phyloP scores from a whole-genome alignment of 768 basidiomycete genomes.

The Podaxis sp. region DNA sequence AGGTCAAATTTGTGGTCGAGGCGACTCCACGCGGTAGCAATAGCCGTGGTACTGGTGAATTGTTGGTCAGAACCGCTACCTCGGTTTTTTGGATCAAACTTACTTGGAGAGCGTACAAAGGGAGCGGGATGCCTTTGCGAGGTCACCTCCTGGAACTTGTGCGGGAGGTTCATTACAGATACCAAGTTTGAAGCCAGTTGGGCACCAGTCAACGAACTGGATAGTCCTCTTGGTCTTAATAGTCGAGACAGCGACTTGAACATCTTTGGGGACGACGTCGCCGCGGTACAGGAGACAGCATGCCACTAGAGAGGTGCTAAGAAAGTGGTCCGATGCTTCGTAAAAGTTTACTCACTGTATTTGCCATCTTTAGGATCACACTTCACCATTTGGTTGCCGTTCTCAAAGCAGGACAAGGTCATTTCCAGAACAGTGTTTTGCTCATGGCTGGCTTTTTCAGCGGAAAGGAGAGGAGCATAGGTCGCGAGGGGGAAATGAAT shows the following conservation, averaged over 20 bases:
- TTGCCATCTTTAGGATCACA: conserved; percentile 98
- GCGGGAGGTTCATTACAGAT: conserved; percentile 97
- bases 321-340: background rate
- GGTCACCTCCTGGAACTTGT: conserved; percentile 88
- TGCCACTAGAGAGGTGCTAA: conserved; percentile 59
- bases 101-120: conserved; percentile 93
- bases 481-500: conserved; percentile 99
- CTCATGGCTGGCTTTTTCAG: conserved; percentile 93
- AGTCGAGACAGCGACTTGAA: conserved; percentile 84
- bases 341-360: conserved; percentile 68
- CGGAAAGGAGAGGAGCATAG: conserved; percentile 92
- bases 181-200: conserved; percentile 97
- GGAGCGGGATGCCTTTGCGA: conserved; percentile 90
- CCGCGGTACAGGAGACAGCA: conserved; percentile 92
- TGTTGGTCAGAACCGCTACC: background rate
- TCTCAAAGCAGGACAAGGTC: conserved; percentile 98
- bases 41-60: conserved; percentile 65
- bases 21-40: conserved; percentile 92
- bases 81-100: background rate
- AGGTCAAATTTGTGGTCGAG: conserved; percentile 97
- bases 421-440: conserved; percentile 97
- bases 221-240: conserved; percentile 99
- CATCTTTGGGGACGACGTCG: conserved; percentile 96
- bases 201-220: conserved; percentile 98
- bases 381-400: conserved; percentile 92